phyloP scores from a whole-genome alignment of 495 filamentous ascomycete genomes.

The Clavariopsis aquatica region DNA sequence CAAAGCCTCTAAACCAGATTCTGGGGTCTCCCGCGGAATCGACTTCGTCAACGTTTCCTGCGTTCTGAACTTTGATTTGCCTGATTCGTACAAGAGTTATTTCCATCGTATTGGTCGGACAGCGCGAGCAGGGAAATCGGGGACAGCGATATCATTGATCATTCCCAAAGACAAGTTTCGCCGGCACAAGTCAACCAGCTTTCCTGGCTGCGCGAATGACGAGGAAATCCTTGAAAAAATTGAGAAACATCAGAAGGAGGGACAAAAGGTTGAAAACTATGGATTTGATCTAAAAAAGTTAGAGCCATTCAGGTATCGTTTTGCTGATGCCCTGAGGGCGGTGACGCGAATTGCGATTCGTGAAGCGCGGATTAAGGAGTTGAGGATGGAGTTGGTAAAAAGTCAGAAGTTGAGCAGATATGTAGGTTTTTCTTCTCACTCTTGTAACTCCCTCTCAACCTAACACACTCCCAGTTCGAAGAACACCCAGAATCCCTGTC shows the following conservation, averaged over 20 bases:
- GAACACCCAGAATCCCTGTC: constrained; percentile 89
- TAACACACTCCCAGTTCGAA: constrained; percentile 67
- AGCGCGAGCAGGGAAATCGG: constrained; percentile 81
- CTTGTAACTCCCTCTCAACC: neutral
- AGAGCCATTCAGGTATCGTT: constrained; percentile 89
- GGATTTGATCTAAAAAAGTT: constrained; percentile 93
- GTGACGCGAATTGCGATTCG: constrained; percentile 82
- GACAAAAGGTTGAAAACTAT: constrained; percentile 80
- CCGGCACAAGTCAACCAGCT: constrained; percentile 84
- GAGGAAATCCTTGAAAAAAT: constrained; percentile 63
- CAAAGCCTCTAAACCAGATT: constrained; percentile 75
- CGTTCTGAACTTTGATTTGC: constrained; percentile 93
- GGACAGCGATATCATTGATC: constrained; percentile 94
- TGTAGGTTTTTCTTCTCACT: constrained; percentile 14
- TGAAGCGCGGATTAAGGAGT: constrained; percentile 83
- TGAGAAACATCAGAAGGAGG: constrained; percentile 61
- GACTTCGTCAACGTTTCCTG: constrained; percentile 95
- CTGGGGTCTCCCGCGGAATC: constrained; percentile 88
- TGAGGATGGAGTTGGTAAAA: constrained; percentile 84
- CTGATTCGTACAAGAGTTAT: constrained; percentile 84
- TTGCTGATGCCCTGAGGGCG: constrained; percentile 81
- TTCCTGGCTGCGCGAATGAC: constrained; percentile 72
- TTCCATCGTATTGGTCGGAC: constrained; percentile 94
- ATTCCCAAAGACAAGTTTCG: constrained; percentile 75
- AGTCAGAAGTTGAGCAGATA: constrained; percentile 84